Percentiles rank a stretch among this genome's conserved stretches.
These are phyloP conservation scores for Cladophialophora psammophila DNA, from an alignment of 2,329 filamentous ascomycete genomes.

Conservation along the genomic window DNA sequence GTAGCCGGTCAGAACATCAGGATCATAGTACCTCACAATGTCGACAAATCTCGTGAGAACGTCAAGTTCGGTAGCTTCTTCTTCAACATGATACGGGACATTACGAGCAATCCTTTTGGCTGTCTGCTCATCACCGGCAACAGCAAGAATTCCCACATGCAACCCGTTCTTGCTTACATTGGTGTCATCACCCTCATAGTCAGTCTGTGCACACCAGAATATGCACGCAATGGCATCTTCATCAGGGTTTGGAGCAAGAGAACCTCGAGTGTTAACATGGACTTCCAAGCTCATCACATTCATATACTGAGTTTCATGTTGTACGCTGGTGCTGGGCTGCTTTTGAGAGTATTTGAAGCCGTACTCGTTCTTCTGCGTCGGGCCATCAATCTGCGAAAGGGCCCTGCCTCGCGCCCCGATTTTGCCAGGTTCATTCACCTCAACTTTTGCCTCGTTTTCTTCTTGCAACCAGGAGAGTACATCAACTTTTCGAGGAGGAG, in stretches of 20 bases:
- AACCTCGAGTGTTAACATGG: constrained; percentile 85
- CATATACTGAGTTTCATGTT: constrained; percentile 92
- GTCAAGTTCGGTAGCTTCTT: constrained; percentile 82
- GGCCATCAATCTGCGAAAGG: constrained; percentile 85
- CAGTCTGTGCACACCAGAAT: constrained; percentile 87
- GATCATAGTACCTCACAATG: constrained; percentile 82
- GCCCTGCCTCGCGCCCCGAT: constrained; percentile 2
- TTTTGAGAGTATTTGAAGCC: constrained; percentile 88
- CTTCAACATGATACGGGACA: constrained; percentile 69
- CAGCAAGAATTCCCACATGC: constrained; percentile 74
- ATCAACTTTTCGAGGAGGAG: constrained; percentile 74
- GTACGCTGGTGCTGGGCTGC: constrained; percentile 74
- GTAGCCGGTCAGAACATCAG: constrained; percentile 92
- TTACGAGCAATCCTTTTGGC: constrained; percentile 69
- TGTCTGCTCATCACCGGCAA: constrained; percentile 69
- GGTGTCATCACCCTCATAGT: constrained; percentile 65
- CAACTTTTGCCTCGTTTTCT: constrained; percentile 32
- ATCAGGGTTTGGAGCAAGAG: constrained; percentile 84
- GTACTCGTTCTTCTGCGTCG: constrained; percentile 81
- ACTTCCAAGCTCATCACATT: constrained; percentile 93
- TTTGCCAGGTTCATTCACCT: constrained; percentile 25
- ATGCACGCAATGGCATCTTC: constrained; percentile 87
- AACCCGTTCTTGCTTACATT: constrained; percentile 53
- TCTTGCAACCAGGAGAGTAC: constrained; percentile 73
- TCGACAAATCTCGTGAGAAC: constrained; percentile 85